Percentiles rank a stretch among this genome's conserved stretches.
These are phyloP conservation scores for Monilinia polystroma DNA, from an alignment of 2,329 filamentous ascomycete genomes.

Conservation along the genomic window DNA sequence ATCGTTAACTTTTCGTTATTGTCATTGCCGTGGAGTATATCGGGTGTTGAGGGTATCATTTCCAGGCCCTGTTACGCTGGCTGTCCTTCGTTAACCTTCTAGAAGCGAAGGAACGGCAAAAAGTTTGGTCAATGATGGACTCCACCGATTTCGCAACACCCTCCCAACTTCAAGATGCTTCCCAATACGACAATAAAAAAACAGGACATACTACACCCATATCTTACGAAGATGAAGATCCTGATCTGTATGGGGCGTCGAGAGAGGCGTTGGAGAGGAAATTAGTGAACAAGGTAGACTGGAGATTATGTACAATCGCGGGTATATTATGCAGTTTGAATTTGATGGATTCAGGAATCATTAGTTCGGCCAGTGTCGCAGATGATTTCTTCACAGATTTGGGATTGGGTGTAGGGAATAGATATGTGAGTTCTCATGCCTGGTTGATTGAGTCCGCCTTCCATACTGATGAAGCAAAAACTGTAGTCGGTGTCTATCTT, in stretches of 20 bases:
- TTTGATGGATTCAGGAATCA: constrained; percentile 67
- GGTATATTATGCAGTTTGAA: constrained; percentile 70
- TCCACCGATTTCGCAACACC: constrained; percentile 14
- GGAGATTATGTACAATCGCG: constrained; percentile 68
- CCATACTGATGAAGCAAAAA: constrained; percentile 6
- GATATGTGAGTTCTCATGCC: constrained; percentile 47
- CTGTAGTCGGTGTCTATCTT: constrained; percentile 62
- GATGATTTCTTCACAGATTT: constrained; percentile 50
- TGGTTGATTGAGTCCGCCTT: not conserved
- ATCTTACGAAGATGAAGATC: not conserved
- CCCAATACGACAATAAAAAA: not conserved
- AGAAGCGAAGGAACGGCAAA: not conserved
- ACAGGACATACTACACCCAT: not conserved
- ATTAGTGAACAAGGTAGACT: constrained; percentile 62
- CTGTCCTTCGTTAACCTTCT: not conserved
- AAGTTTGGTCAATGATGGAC: not conserved
- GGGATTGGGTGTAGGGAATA: constrained; percentile 57
- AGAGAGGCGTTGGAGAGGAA: constrained; percentile 41
- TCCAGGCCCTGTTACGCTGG: not conserved
- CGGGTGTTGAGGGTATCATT: not conserved
- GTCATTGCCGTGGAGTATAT: not conserved
- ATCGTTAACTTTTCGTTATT: not conserved
- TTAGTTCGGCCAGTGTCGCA: constrained; percentile 68
- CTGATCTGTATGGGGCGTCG: not conserved
- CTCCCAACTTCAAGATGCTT: not conserved